Evolutionary conservation across 768 basidiomycete genomes (phyloP).

Genomic region (Mycena venus): DNA sequence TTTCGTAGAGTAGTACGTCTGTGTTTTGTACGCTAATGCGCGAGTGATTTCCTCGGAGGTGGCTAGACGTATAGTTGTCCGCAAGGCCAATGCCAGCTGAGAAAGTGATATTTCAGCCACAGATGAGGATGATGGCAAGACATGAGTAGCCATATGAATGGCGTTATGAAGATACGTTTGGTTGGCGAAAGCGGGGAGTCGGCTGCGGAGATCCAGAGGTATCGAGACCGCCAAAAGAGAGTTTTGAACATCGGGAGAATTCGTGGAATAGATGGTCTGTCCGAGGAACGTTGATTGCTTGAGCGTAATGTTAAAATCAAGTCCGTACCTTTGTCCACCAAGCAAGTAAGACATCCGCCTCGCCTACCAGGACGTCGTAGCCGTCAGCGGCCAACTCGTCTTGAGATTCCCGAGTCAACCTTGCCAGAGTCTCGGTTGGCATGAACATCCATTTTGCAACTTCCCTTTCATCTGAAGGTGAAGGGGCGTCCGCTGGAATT

Average conservation of each 20-base stretch:
- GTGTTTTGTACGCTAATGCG: no score
- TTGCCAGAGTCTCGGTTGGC: neutral
- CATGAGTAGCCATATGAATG: neutral
- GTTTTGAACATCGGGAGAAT: neutral
- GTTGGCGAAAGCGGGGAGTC: neutral
- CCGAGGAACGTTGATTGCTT: no score
- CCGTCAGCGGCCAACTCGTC: neutral
- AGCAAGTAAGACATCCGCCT: neutral
- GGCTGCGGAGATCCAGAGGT: neutral
- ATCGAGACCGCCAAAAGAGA: neutral
- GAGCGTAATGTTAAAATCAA: neutral
- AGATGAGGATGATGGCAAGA: neutral
- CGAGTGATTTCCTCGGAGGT: neutral
- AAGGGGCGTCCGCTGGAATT: neutral
- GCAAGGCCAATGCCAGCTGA: neutral
- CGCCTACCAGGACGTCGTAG: neutral
- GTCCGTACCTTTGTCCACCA: conserved; percentile 3
- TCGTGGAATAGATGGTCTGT: neutral
- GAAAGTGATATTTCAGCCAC: neutral
- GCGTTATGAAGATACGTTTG: neutral
- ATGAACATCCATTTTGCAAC: neutral
- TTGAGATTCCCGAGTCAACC: neutral
- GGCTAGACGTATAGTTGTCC: neutral
- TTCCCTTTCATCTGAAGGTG: neutral
- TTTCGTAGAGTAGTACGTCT: no score